Percentiles rank a stretch among this genome's conserved stretches.
Evolutionary conservation across 169 alveolate genomes (phyloP).

Genomic region (Plasmodium relictum): DNA sequence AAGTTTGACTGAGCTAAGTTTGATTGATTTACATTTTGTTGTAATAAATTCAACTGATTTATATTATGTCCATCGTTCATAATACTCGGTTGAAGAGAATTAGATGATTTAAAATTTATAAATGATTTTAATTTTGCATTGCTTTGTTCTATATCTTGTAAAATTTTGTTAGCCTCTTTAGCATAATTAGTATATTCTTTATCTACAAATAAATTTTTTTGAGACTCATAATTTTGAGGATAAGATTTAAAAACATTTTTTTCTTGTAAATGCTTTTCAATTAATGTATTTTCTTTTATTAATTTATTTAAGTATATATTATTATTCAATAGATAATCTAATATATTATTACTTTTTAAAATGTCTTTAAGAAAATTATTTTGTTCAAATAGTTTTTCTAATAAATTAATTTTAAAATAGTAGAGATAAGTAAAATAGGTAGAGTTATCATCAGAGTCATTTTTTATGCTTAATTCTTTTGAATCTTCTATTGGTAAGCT

Average conservation of each 20-base stretch:
- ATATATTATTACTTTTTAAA: slow-evolving; percentile 28
- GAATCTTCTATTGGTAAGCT: background rate
- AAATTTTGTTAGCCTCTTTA: slow-evolving; percentile 28
- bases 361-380: slow-evolving; percentile 45
- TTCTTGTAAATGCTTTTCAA: slow-evolving; percentile 42
- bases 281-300: slow-evolving; percentile 53
- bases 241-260: slow-evolving; percentile 20
- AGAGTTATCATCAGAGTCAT: background rate
- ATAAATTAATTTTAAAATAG: slow-evolving; percentile 32
- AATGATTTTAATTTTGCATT: slow-evolving; percentile 22
- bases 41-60: background rate
- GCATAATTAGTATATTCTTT: slow-evolving; percentile 26
- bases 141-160: slow-evolving; percentile 25
- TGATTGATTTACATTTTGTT: too few relatives aligned
- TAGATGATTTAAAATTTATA: background rate
- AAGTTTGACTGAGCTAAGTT: too few relatives aligned
- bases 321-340: slow-evolving; percentile 28
- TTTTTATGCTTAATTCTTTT: background rate
- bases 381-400: slow-evolving; percentile 58
- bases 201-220: slow-evolving; percentile 7
- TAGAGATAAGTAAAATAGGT: slow-evolving; percentile 19
- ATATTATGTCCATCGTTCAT: background rate
- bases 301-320: slow-evolving; percentile 39
- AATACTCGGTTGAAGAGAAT: background rate
- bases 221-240: slow-evolving; percentile 1